These are phyloP conservation scores for Drosera capensis DNA, from an alignment of 148 eudicot genomes.

Conservation along the genomic window DNA sequence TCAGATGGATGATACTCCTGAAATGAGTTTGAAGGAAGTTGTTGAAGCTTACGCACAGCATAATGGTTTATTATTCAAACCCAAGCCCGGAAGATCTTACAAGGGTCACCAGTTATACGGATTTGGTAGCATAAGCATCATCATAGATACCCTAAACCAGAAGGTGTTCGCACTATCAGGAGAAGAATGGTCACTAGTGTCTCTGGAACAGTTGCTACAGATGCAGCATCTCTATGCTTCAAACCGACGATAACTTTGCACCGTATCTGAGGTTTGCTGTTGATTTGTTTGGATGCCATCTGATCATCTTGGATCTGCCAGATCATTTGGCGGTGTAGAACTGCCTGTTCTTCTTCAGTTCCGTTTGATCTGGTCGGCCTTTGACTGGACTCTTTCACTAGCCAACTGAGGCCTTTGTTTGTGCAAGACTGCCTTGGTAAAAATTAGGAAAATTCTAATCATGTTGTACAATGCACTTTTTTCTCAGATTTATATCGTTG, in stretches of 20 bases:
- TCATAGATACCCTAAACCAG: constrained; percentile 36
- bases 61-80: constrained; percentile 38
- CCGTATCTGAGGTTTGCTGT: too few relatives aligned
- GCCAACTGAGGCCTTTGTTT: too few relatives aligned
- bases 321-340: too few relatives aligned
- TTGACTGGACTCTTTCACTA: too few relatives aligned
- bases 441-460: too few relatives aligned
- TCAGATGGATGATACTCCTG: constrained; percentile 16
- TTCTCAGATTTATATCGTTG: too few relatives aligned
- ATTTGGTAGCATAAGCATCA: constrained; percentile 46
- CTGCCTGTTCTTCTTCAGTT: too few relatives aligned
- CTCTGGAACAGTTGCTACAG: constrained; percentile 30
- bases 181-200: constrained; percentile 32
- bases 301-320: too few relatives aligned
- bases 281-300: too few relatives aligned
- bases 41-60: constrained; percentile 35
- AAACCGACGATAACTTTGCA: neutral
- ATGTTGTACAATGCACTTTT: too few relatives aligned
- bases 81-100: constrained; percentile 44
- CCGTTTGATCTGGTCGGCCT: too few relatives aligned
- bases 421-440: too few relatives aligned
- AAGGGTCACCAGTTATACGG: constrained; percentile 51
- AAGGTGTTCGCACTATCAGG: constrained; percentile 36
- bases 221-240: constrained; percentile 1
- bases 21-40: constrained; percentile 55